Conservation (phyloP, 208 protist genomes). For the Crithidia bombi region DNA sequence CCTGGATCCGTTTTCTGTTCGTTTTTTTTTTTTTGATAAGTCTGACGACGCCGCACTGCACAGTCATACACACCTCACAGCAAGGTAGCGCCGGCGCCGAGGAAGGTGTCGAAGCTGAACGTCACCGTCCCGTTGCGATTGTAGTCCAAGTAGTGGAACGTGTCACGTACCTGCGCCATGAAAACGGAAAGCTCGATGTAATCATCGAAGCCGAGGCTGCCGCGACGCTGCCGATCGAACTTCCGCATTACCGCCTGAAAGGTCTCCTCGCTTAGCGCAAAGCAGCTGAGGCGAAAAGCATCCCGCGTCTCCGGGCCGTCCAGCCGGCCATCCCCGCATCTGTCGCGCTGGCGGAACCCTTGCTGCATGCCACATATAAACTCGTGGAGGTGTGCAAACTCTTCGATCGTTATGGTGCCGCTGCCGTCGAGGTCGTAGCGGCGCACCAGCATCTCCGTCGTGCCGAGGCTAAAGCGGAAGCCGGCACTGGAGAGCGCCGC, state of each 20-base stretch:
- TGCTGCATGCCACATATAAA: conserved; percentile 64
- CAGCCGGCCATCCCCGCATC: conserved; percentile 45
- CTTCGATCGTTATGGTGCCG: conserved; percentile 62
- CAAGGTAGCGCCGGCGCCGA: conserved; percentile 38
- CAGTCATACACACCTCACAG: too few relatives aligned
- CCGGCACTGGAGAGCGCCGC: conserved; percentile 60
- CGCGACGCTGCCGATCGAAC: conserved; percentile 65
- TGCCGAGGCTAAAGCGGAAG: conserved; percentile 63
- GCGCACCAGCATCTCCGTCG: conserved; percentile 66
- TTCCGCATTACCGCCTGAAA: conserved; percentile 78
- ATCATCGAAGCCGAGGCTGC: conserved; percentile 74
- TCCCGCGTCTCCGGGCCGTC: conserved; percentile 54
- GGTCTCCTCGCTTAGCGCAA: conserved; percentile 52
- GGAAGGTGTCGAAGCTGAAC: conserved; percentile 70
- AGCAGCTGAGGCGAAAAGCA: conserved; percentile 48
- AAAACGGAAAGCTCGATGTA: conserved; percentile 83
- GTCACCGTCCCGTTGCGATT: conserved; percentile 50
- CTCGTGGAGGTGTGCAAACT: conserved; percentile 71
- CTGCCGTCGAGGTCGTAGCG: conserved; percentile 74
- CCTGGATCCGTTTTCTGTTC: too few relatives aligned
- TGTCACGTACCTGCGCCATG: conserved; percentile 51
- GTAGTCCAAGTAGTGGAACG: conserved; percentile 56
- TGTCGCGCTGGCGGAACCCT: conserved; percentile 61
- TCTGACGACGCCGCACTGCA: too few relatives aligned
- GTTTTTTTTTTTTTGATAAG: background rate